Percentiles rank a stretch among this genome's conserved stretches.
Evolutionary conservation across 164 flowering plant genomes (phyloP).

Genomic region (Santalum album): DNA sequence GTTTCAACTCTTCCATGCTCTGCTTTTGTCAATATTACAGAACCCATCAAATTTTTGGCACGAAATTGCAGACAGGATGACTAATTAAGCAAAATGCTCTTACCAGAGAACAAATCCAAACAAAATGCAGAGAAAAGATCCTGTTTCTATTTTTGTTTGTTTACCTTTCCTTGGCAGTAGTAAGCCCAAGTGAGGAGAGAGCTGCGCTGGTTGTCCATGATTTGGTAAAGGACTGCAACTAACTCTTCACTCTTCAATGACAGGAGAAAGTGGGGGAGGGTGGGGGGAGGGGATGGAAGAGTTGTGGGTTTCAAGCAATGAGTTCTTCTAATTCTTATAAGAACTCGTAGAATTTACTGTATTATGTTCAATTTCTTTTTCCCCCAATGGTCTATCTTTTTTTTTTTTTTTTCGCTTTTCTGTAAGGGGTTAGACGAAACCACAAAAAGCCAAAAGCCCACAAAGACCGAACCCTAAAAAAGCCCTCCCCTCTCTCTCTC

Average conservation of each 20-base stretch:
- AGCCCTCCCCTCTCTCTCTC: not conserved
- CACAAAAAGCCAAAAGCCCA: constrained; percentile 20
- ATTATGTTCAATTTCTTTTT: not conserved
- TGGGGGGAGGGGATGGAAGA: constrained; percentile 5
- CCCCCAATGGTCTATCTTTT: not conserved
- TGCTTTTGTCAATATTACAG: constrained; percentile 15
- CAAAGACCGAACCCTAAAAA: constrained; percentile 4
- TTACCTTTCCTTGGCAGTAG: constrained; percentile 74
- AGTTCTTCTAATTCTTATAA: constrained; percentile 19
- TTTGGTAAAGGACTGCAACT: not conserved
- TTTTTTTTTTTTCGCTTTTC: constrained; percentile 3
- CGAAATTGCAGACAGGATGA: constrained; percentile 5
- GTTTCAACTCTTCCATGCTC: constrained; percentile 65
- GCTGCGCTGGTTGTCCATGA: constrained; percentile 41
- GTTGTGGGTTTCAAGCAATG: constrained; percentile 7
- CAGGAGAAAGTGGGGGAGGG: not conserved
- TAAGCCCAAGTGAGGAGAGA: constrained; percentile 45
- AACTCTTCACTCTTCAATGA: not conserved
- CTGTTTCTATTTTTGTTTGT: not conserved
- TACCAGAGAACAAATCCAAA: not conserved
- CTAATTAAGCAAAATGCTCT: not conserved
- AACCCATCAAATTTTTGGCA: constrained; percentile 1
- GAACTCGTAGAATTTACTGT: not conserved
- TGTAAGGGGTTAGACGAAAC: constrained; percentile 15
- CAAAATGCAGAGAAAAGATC: too few relatives aligned